Conservation (phyloP, 441 rosid species). For the Manihot esculenta region DNA sequence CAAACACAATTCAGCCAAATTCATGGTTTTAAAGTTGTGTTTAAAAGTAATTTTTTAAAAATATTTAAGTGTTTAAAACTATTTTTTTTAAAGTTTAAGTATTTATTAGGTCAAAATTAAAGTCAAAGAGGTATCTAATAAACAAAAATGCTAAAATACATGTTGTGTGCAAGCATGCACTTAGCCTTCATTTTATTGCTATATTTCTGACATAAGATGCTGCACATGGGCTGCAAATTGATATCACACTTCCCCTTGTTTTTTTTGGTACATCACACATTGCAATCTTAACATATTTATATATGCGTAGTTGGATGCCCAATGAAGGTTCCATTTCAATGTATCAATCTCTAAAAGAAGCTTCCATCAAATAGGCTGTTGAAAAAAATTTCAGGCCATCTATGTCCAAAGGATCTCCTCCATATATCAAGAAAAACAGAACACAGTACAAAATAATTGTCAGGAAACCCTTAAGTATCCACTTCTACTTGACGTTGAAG, state of each 20-base stretch:
- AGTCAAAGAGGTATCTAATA: no score
- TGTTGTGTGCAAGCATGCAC: no score
- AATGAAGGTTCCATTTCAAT: neutral
- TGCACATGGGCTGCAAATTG: neutral
- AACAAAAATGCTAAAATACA: no score
- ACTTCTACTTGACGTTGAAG: no score
- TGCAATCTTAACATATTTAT: neutral
- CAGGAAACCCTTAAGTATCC: neutral
- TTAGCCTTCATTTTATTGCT: neutral
- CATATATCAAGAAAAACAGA: constrained; percentile 1
- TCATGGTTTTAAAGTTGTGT: no score
- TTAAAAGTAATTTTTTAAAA: no score
- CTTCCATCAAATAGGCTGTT: neutral
- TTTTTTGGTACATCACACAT: neutral
- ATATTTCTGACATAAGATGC: neutral
- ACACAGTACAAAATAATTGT: neutral
- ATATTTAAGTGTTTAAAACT: no score
- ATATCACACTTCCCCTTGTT: neutral
- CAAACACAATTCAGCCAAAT: no score
- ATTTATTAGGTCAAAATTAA: no score
- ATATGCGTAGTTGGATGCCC: neutral
- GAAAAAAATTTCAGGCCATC: neutral
- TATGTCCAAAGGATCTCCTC: neutral
- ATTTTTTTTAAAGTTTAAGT: no score
- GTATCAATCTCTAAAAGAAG: neutral